These are phyloP conservation scores for Truncatella angustata DNA, from an alignment of 2,329 filamentous ascomycete genomes.

Conservation along the genomic window DNA sequence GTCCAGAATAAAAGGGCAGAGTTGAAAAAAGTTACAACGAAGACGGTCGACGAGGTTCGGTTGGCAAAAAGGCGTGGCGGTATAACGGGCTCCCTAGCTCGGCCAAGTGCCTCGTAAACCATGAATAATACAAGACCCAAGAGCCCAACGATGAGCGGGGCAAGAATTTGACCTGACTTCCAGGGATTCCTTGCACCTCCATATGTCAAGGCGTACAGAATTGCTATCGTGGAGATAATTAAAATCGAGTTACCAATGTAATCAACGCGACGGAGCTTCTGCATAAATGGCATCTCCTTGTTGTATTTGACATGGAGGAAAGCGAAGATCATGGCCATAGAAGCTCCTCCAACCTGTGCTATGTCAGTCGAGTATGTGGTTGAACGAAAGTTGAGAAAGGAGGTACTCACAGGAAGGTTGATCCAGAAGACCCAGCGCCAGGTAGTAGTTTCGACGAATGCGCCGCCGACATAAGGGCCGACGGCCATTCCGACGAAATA, in stretches of 20 bases:
- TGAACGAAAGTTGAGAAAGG: too few species aligned
- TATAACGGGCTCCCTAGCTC: conserved; percentile 23
- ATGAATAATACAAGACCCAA: not conserved
- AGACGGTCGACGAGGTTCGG: conserved; percentile 32
- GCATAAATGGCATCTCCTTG: not conserved
- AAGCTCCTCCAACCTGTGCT: conserved; percentile 25
- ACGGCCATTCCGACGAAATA: not conserved
- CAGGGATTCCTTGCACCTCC: conserved; percentile 15
- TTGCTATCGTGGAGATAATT: conserved; percentile 18
- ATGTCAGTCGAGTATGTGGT: too few species aligned
- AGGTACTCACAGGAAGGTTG: conserved; percentile 31
- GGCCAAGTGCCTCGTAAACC: not conserved
- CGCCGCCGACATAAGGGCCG: not conserved
- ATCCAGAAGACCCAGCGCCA: conserved; percentile 42
- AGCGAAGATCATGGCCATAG: conserved; percentile 23
- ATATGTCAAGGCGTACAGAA: conserved; percentile 28
- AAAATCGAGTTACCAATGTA: conserved; percentile 33
- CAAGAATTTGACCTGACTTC: conserved; percentile 14
- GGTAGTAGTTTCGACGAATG: conserved; percentile 14
- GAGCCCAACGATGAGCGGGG: conserved; percentile 14
- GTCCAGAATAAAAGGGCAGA: conserved; percentile 33
- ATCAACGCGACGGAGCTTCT: conserved; percentile 28
- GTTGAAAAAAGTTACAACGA: conserved; percentile 34
- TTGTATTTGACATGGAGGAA: conserved; percentile 23
- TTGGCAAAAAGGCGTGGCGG: conserved; percentile 43